Base-by-base conservation (phyloP, 208 protist genomes). In the Trypanosoma theileri region DNA sequence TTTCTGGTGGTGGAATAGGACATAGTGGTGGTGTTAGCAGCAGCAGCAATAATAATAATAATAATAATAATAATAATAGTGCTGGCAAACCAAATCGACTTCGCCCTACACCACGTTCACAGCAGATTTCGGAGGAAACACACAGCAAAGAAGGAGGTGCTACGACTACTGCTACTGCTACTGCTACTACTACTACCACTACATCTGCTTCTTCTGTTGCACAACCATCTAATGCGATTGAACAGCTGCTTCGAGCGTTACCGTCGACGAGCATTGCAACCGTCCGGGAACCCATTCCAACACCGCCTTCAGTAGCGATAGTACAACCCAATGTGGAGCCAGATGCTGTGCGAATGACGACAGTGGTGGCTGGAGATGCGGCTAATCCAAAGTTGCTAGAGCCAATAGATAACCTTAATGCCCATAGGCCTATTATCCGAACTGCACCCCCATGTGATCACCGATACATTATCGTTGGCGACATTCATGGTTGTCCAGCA, bases 401-500 rank as follows among this genome's bases (percentile, higher is more conserved):
- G 35, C 72, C 46, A 13, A 84, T 89, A 42, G 87, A 93, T 78
- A 93, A 95, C 69, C 31, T 81, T 31, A 75, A 78, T 22, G 84
- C 81, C 21, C 54, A 71, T 35, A 75, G 67, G 42, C 85, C 87
- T 12, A 83, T 92, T 56, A 88, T 95, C 56, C 84, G 90, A 46
- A 84, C 82, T 0, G 75, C 82, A 4, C 78, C 85, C 1, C 42
- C 67, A 45, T 78, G 88, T 40, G 46, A 68, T 3, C 44, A 69
- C 17, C 82, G 90, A 31, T 88, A 91, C 79, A 92, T 96, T 56
- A 77, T 96, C 26, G 81, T 97, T 10, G 91, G 93, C 46, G 93
- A 96, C 77, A 75, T 95, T n/a, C 91, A 97, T 77, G 93, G 91
- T 56, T 96, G 93, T 63, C 72, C 85, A 10, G 79, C 88, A 42